Base-by-base conservation (phyloP, 352 stramenopile genomes). In the Globisporangium apiculatum region DNA sequence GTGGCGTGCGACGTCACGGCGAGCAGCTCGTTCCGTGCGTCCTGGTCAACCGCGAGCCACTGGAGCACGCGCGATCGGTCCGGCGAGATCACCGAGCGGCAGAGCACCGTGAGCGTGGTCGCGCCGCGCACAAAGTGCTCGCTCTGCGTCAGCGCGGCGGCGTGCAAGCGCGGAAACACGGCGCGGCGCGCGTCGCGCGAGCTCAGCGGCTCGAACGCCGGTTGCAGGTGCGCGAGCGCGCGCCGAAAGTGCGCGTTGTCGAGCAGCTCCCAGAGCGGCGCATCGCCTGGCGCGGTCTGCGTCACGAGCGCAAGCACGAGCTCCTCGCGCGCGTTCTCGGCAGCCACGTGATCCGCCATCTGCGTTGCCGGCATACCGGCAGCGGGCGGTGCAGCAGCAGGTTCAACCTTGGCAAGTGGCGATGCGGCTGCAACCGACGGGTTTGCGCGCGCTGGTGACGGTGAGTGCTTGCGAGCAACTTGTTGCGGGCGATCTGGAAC, bases 11-110 rank as follows among this genome's bases (percentile, higher is more conserved):
- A 37, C 1, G 59, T 43, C 14, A 59, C 55, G 12, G 24, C 52
- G 24, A 75, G 51, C 18, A 68, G 53, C 38, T 68, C 65, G 31
- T 61, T 61, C 2, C 62, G 65, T n/a, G 60, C 57, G 36, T 72
- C 60, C 48, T 79, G 67, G n/a, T 79, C 62, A 14, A 68, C 51
- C 7, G 58, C 68, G 12, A 65, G 62, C 56, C 66, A 73, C 31
- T 62, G 65, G 17, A 70, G 47, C 8, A 37, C n/a, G 9, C 49
- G n/a, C 8, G 35, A 57, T 38, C 43, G 24, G 4, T 62, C 50
- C n/a, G 52, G 24, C 24, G 24, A 31, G 24, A 31, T 31, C 24
- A 31, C 24, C 24, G 24, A 31, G 24, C 24, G 24, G 41, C 55
- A 70, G 7, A 67, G 54, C 15, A 70, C 31, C 11, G 64, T 70